Base-by-base conservation (phyloP, 805 yeast species). In the Metschnikowia peoriensis region DNA sequence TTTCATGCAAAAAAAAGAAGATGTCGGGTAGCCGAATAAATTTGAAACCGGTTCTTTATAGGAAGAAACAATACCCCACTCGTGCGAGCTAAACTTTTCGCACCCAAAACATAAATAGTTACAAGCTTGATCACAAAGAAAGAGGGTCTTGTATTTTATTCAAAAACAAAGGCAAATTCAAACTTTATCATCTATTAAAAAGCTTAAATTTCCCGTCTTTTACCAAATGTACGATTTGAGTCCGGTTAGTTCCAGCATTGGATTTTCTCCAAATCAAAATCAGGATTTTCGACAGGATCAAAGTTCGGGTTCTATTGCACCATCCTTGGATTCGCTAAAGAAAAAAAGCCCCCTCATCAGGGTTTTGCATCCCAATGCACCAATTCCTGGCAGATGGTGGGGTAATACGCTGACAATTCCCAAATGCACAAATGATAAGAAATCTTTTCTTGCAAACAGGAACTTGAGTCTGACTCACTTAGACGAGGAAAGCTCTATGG, bases 401-500 rank as follows among this genome's bases (percentile, higher is more conserved):
- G 47, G 50, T 17, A 15, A 14, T 28, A 9, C 46, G 8, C 44
- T 27, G 34, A 34, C 34, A n/a, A 34, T 41, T 32, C 16, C 14
- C 29, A 49, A 38, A 34, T 16, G 17, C 29, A 28, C 34, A 12
- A 41, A 15, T n/a, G 49, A 46, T 7, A 45, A 38, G 17, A 37
- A 10, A 8, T 15, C 15, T 7, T 40, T 39, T 3, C 41, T 46
- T 41, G 29, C 44, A 7, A 22, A 14, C 28, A 28, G 10, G 16
- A 29, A 46, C 28, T 14, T n/a, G 28, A 45, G 46, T 38, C 43
- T 37, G 46, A 34, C 49, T 10, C 39, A 45, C 12, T 14, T 46
- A 6, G 47, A 50, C 4, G 57, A 47, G 7, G 53, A 51, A n/a
- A 56, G 53, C 34, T 51, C 56, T 9, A 32, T 43, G 38, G 57